Evolutionary conservation across 192 early-diverging fungal species (phyloP), one percentile per base, ranked within the genome.

Genomic region (Backusella westeae): DNA sequence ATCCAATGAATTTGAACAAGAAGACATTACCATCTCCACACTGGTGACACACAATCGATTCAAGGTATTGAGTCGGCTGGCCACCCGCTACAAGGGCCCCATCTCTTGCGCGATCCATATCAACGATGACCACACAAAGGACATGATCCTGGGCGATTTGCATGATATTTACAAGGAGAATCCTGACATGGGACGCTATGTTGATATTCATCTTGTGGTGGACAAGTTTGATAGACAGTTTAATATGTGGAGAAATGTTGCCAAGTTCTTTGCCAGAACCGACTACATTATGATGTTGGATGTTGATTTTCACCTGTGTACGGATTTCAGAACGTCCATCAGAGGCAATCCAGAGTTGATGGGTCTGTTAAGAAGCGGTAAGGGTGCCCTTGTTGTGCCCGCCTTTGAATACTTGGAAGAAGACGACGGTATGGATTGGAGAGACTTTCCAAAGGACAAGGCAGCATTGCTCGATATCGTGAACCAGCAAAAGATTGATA

Each of bases 191-290:
- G 75, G 78, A 42, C 39, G 84, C 49, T 87, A 82, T 65, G 86
- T 89, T 9, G 89, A 90, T 78, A 67, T 89, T 17, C 89, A 90
- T 77, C 79, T 90, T n/a, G 85, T 90, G 10, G 82, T 89, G 4
- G 89, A 90, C 73, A 80, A 79, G 34, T 90, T 90, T 65, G 85
- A 87, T 67, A 80, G 89, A 67, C 89, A 90, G 74, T 89, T 90
- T 78, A 90, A 90, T 75, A 87, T 88, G 86, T 90, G 88, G 88
- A 81, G 89, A 29, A 90, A 90, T 34, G 83, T 90, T 17, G 89
- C 89, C 56, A 87, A 88, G 39, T 85, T 90, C 44, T 90, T 90
- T 78, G 84, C 87, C 23, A 77, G 89, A 53, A 85, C 86, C 1
- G 85, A 90, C 46, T 90, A 87, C 63, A 79, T 90, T 39, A 84